Percentiles rank a stretch among this genome's conserved stretches.
Conservation (phyloP, 371 early-diverging fungal species). For the Dinochytrium kinnereticum region DNA sequence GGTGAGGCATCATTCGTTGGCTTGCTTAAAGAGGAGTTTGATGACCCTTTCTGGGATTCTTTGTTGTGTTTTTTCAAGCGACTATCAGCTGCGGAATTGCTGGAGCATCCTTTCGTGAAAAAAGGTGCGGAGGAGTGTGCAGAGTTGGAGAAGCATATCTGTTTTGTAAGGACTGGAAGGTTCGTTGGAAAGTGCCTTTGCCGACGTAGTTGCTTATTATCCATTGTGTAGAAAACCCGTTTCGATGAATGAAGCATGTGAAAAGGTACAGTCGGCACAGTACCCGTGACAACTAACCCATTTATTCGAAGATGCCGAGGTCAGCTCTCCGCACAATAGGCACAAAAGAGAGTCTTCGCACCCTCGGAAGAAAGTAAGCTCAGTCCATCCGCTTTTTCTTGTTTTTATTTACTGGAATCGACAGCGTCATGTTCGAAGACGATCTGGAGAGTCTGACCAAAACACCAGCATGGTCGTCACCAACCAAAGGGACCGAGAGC, state of each 20-base stretch:
- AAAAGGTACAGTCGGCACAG: not conserved
- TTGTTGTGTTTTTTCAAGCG: too few species aligned
- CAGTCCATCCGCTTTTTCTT: not conserved
- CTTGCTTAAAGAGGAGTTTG: not conserved
- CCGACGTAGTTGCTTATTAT: too few species aligned
- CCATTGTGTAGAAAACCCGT: not conserved
- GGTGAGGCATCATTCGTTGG: not conserved
- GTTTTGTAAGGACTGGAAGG: not conserved
- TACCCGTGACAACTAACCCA: not conserved
- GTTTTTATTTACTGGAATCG: not conserved
- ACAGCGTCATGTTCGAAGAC: constrained; percentile 5
- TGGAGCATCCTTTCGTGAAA: constrained; percentile 29
- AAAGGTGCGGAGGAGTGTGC: not conserved
- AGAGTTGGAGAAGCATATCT: not conserved
- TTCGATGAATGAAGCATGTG: not conserved
- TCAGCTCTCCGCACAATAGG: not conserved
- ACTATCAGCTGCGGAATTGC: constrained; percentile 20
- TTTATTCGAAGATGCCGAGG: not conserved
- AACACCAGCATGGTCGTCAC: not conserved
- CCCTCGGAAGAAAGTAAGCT: not conserved
- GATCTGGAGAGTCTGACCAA: not conserved
- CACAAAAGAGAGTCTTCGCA: not conserved
- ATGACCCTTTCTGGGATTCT: too few species aligned
- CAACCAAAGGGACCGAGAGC: not conserved
- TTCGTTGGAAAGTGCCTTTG: not conserved